Conservation (phyloP, 2,329 filamentous ascomycete species). For the Tolypocladium ophioglossoides region DNA sequence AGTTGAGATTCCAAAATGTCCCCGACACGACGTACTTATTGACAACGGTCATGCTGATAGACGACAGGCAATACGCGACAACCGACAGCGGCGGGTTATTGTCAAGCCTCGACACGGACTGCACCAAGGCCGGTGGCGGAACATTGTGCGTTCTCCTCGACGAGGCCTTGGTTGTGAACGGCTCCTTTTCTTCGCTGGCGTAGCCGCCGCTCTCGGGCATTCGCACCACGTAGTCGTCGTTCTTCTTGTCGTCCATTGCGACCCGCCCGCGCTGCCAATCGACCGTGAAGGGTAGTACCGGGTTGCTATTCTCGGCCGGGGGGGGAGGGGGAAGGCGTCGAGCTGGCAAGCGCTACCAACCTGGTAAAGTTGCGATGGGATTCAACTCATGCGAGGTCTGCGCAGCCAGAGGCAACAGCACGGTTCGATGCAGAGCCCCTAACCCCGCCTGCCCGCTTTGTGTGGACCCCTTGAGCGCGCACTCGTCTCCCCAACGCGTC, state of each 20-base stretch:
- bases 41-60: constrained; percentile 98
- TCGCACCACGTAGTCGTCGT: constrained; percentile 65
- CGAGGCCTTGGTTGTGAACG: constrained; percentile 30
- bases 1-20: constrained; percentile 85
- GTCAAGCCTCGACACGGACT: constrained; percentile 38
- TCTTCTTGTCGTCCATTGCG: constrained; percentile 79
- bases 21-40: constrained; percentile 98
- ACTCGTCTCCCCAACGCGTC: too few relatives aligned
- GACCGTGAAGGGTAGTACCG: background rate
- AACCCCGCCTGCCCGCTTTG: too few relatives aligned
- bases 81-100: constrained; percentile 68
- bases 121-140: background rate
- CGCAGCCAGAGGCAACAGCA: too few relatives aligned
- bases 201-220: constrained; percentile 48
- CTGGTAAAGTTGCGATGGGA: too few relatives aligned
- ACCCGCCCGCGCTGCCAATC: background rate
- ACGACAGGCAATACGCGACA: constrained; percentile 82
- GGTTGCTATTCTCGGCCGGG: background rate
- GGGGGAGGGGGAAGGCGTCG: too few relatives aligned
- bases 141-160: constrained; percentile 2
- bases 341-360: too few relatives aligned
- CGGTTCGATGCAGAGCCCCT: too few relatives aligned
- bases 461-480: too few relatives aligned
- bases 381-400: too few relatives aligned
- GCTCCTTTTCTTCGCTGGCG: constrained; percentile 11